Base-by-base conservation (phyloP, 2,329 filamentous ascomycete genomes). In the Emericellopsis atlantica region DNA sequence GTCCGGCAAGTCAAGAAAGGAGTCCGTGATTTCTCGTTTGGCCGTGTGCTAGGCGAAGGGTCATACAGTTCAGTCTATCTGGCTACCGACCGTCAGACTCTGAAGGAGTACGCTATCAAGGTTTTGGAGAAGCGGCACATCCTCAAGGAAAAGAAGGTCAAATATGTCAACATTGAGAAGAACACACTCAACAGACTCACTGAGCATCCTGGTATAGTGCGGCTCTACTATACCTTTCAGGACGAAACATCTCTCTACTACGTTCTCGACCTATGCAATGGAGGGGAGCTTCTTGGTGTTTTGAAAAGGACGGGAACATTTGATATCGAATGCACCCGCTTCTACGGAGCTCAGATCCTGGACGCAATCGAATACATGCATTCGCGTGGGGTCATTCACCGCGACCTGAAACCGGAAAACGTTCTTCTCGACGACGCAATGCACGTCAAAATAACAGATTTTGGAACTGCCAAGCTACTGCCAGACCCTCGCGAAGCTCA, bases 101-200 rank as follows among this genome's bases (percentile, higher is more conserved):
- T 93, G 43, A 94, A 94, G 54, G 90, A 98, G 59, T 96, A 96
- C 56, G 92, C 92, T 22, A 89, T 98, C 64, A 98, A 98, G 60
- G 90, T 98, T 14, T 75, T 98, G 37, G 92, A 98, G 64, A 98
- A 98, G 65, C 79, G 88, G 53, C 92, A 98, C 60, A 98, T 98
- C 55, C 98, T 98, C 70, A 98, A 96, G 63, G 92, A 98, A 65
- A 96, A 95, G 64, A 98, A 98, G 72, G 94, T 98, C 55, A 98
- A 98, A 70, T 98, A 98, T 56, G 92, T 98, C 62, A 98, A 96
- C 62, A 98, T 98, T 53, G 92, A 98, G 62, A 95, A 95, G 66
- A 90, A 98, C 62, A 96, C 92, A 0, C 70, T 98, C 42, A 98
- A 98, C 57, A 81, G 92, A 47, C 69, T 98, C 43, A 96, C 90